Percentiles rank a stretch among this genome's conserved stretches.
These are phyloP conservation scores for Brettanomyces nanus DNA, from an alignment of 805 yeast species.

Conservation along the genomic window DNA sequence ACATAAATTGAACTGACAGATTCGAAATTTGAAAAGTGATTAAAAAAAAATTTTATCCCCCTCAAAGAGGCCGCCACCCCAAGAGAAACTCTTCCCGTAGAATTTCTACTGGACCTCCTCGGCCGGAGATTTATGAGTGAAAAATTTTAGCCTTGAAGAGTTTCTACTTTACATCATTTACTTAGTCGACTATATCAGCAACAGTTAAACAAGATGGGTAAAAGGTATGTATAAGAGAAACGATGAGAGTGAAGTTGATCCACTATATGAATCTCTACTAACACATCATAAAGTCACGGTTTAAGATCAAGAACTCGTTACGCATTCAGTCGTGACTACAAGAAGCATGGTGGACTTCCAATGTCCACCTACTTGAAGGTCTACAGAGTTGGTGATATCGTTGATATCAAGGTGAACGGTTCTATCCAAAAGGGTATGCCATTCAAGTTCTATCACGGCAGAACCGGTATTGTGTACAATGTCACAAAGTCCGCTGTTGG, in stretches of 20 bases:
- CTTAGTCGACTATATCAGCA: no score
- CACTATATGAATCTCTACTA: no score
- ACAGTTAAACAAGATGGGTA: conserved; percentile 36
- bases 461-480: conserved; percentile 98
- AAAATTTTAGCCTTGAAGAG: no score
- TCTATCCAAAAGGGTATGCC: conserved; percentile 99
- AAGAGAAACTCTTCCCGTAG: no score
- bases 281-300: conserved; percentile 67
- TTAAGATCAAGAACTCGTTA: conserved; percentile 99
- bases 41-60: no score
- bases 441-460: conserved; percentile 99
- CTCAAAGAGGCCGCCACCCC: no score
- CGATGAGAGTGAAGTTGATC: no score
- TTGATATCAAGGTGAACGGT: conserved; percentile 99
- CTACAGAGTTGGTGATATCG: conserved; percentile 99
- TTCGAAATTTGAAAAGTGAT: no score
- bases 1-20: no score
- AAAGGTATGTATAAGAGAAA: conserved; percentile 33
- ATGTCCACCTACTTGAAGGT: conserved; percentile 95
- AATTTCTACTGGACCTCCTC: no score
- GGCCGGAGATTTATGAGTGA: no score
- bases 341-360: conserved; percentile 90
- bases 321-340: conserved; percentile 99
- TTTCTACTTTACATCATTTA: no score
- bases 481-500: conserved; percentile 98